Evolutionary conservation across 331 rosid species (phyloP), one percentile per base, ranked within the genome.

Genomic region (Rhamnella rubrinervis): DNA sequence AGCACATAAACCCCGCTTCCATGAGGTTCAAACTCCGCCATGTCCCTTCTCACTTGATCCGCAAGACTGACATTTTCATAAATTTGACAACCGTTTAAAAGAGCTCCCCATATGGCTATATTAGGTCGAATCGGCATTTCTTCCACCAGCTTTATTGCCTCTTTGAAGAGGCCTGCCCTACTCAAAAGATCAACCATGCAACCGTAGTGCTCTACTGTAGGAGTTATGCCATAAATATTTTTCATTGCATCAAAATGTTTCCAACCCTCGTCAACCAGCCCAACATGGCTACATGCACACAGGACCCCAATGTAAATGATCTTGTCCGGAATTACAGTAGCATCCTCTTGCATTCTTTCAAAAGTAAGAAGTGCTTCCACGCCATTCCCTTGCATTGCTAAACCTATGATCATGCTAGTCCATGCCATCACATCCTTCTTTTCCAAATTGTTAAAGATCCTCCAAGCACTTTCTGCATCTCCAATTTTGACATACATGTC

Each of bases 141-240:
- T 71, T 72, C 74, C 68, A 84, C 55, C 49, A 92, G 66, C 18
- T 76, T 74, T 75, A 73, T 77, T 6, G 85, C 96, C 82, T 89
- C 92, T 81, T 75, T 64, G 31, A 87, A 84, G 47, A 8, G 62
- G 61, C 96, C 96, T 1, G 92, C 91, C 25, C 92, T 76, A 63
- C 97, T 86, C 83, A 89, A 79, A 62, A 92, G 86, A 80, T 89
- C 95, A 66, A 87, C 72, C 98, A 86, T 72, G 83, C 92, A 89
- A 67, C 91, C 87, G 57, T 89, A 92, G 73, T 92, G 98, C 83
- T 89, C 95, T 35, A 76, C 80, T 52, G 68, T 84, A 15, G 87
- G 98, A 61, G 69, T 35, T 63, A 86, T 78, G 62, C 88, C 76
- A 14, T 87, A 75, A 51, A 60, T 71, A 65, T 68, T 47, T 17